phyloP scores from a whole-genome alignment of 176 grass and related monocot genomes.

The Avena eriantha region DNA sequence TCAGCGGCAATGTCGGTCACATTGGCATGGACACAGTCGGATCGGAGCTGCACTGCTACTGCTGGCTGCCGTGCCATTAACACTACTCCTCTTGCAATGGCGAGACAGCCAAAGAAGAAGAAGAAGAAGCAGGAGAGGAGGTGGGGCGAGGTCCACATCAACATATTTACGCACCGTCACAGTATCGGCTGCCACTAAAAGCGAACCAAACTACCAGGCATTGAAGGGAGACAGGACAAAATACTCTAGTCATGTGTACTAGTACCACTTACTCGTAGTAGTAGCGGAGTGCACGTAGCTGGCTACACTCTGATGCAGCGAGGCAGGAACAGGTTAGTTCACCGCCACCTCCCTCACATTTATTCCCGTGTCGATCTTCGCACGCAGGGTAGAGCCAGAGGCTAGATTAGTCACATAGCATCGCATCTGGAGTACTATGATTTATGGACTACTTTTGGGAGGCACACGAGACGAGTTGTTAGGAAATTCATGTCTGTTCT shows the following conservation, averaged over 20 bases:
- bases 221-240: not conserved
- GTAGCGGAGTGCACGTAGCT: constrained; percentile 18
- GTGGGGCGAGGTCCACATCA: not conserved
- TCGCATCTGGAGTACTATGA: too few species aligned
- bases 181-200: not conserved
- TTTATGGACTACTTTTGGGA: not conserved
- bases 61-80: constrained; percentile 4
- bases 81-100: not conserved
- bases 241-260: not conserved
- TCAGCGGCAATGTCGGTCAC: not conserved
- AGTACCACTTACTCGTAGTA: too few species aligned
- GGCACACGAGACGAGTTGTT: not conserved
- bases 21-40: not conserved
- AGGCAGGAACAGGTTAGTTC: not conserved
- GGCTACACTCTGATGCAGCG: constrained; percentile 18
- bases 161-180: constrained; percentile 16
- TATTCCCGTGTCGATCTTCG: not conserved
- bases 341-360: constrained; percentile 4
- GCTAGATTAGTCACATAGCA: too few species aligned
- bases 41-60: not conserved
- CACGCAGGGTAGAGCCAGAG: not conserved
- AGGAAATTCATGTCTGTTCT: not conserved
- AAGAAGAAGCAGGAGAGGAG: not conserved
- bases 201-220: constrained; percentile 48
- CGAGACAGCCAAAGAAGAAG: not conserved